phyloP scores from a whole-genome alignment of 768 basidiomycete species.

The Dacryopinax primogenitus region DNA sequence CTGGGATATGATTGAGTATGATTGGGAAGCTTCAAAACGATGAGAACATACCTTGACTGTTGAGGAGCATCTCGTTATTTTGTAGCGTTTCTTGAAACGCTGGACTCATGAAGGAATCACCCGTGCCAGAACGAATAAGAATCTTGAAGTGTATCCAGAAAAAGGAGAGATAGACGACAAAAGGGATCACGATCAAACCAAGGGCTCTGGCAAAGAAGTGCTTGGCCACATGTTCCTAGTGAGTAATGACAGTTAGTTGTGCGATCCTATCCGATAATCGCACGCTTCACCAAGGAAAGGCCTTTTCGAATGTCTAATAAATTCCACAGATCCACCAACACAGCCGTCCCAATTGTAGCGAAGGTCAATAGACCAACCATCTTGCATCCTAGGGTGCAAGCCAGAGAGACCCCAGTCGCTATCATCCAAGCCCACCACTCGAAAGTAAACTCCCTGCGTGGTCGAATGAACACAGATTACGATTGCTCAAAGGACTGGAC shows the following conservation, averaged over 20 bases:
- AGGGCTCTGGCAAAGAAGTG: slow-evolving; percentile 78
- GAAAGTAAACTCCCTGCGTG: slow-evolving; percentile 66
- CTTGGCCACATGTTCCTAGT: slow-evolving; percentile 71
- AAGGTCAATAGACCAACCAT: slow-evolving; percentile 95
- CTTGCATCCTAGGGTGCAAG: slow-evolving; percentile 93
- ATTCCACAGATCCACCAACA: slow-evolving; percentile 88
- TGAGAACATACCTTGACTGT: slow-evolving; percentile 62
- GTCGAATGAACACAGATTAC: slow-evolving; percentile 12
- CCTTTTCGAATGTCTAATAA: slow-evolving; percentile 75
- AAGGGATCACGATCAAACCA: slow-evolving; percentile 78
- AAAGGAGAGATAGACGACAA: slow-evolving; percentile 82
- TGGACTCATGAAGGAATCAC: slow-evolving; percentile 95
- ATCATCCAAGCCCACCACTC: slow-evolving; percentile 95
- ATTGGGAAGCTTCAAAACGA: neutral
- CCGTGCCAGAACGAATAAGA: slow-evolving; percentile 76
- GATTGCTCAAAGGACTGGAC: neutral
- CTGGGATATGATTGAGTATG: slow-evolving; percentile 33
- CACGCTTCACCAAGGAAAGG: slow-evolving; percentile 52
- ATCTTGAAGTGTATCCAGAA: slow-evolving; percentile 93
- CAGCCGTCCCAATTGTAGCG: slow-evolving; percentile 74
- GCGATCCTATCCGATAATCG: neutral
- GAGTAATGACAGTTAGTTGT: neutral
- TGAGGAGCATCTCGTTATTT: slow-evolving; percentile 83
- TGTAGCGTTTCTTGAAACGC: slow-evolving; percentile 90
- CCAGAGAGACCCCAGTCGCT: slow-evolving; percentile 83